Base-by-base conservation (phyloP, 2,329 filamentous ascomycete species). In the Mariannaea sp. region DNA sequence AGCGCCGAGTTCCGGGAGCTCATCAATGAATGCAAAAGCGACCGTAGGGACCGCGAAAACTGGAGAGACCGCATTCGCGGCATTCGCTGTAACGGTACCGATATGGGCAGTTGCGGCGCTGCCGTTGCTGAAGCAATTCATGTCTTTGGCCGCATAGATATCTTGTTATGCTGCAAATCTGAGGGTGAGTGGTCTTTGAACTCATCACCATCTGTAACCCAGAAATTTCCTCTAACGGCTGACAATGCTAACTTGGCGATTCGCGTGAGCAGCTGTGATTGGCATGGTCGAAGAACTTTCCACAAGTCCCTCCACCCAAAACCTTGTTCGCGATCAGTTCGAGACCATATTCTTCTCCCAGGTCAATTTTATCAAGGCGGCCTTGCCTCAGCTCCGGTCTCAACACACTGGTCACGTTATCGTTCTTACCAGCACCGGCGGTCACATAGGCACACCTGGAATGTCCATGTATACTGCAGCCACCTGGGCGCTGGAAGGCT, bases 301-400 rank as follows among this genome's bases (percentile, higher is more conserved):
- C 1, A 88, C 89, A 24, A 87, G 81, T 19, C 80, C 81, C 4
- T 82, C 85, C 36, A 92, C 90, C 1, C 82, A 87, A 62, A 91
- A 87, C 53, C 81, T 97, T 14, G 87, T 95, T 29, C 85, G 89
- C 56, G 90, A 96, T 67, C 93, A 97, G 70, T 97, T 97, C 70
- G 93, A 97, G 71, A 86, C 86, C 58, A 91, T 96, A 65, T 97
- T 95, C 78, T 97, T 97, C 72, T 91, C 90, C 1, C 92, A 95
- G 53, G 88, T 97, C 71, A 97, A 97, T 73, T 90, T 96, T 69
- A 95, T 97, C 76, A 95, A 94, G 71, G 89, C 92, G 12, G 81
- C 86, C 1, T 79, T 99, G 17, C 92, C 93, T 1, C 81, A 86
- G 49, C 87, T 97, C 71, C 83, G 94, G 36, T 79, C 81, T 55